Percentiles rank a stretch among this genome's conserved stretches.
Conservation (phyloP, 441 rosid genomes). For the Pelargonium fulgidum region DNA sequence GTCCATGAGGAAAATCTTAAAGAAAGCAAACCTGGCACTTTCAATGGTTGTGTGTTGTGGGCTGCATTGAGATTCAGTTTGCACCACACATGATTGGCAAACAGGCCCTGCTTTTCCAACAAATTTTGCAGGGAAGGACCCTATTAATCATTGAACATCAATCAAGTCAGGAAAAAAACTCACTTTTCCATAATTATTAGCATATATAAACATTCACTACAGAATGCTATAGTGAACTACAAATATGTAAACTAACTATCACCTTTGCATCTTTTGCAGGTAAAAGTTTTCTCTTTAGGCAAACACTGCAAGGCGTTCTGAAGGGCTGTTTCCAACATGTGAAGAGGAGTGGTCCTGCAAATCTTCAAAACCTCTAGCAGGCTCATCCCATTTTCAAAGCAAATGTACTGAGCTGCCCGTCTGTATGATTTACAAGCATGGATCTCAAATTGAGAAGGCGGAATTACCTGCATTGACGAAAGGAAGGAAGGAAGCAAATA, state of each 20-base stretch:
- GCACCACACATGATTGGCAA: conserved; percentile 61
- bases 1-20: conserved; percentile 9
- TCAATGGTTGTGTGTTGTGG: conserved; percentile 28
- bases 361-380: conserved; percentile 83
- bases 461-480: conserved; percentile 60
- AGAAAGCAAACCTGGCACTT: conserved; percentile 37
- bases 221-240: conserved; percentile 12
- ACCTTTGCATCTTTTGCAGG: conserved; percentile 92
- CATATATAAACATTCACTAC: conserved; percentile 10
- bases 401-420: conserved; percentile 91
- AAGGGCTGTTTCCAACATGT: conserved; percentile 63
- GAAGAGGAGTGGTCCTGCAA: conserved; percentile 69
- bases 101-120: conserved; percentile 74
- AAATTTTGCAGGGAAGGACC: conserved; percentile 47
- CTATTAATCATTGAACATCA: conserved; percentile 34
- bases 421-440: conserved; percentile 90
- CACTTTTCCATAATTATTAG: conserved; percentile 8
- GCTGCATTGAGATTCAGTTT: conserved; percentile 39
- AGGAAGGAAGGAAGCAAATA: conserved; percentile 16
- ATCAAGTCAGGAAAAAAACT: conserved; percentile 20
- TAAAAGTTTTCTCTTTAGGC: conserved; percentile 62
- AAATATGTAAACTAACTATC: conserved; percentile 15
- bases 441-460: conserved; percentile 96
- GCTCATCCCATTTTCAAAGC: conserved; percentile 97
- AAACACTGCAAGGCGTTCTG: conserved; percentile 54